These are phyloP conservation scores for Ophiostoma angusticollis DNA, from an alignment of 2,329 filamentous ascomycete genomes.

Conservation along the genomic window DNA sequence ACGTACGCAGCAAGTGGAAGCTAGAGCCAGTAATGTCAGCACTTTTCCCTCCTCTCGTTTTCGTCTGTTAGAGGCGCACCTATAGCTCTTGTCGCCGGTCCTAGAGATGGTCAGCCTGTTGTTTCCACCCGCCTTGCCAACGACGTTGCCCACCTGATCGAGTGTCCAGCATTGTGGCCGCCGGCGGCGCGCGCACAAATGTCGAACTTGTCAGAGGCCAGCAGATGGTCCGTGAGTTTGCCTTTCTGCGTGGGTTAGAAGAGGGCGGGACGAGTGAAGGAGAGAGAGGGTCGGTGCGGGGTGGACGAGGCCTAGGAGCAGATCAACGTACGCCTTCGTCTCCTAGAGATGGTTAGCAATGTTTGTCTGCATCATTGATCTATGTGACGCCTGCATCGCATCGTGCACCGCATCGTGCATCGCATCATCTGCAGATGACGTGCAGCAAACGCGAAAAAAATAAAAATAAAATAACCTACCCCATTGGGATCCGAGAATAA, in stretches of 20 bases:
- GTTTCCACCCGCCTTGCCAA: slow-evolving; percentile 3
- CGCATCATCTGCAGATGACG: not conserved
- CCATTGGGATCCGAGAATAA: slow-evolving; percentile 48
- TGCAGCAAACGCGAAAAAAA: slow-evolving; percentile 2
- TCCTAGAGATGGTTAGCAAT: slow-evolving; percentile 2
- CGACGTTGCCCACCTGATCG: slow-evolving; percentile 16
- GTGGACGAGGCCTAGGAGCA: no score
- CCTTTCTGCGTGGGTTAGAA: slow-evolving; percentile 11
- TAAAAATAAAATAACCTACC: slow-evolving; percentile 27
- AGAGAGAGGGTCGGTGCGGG: not conserved
- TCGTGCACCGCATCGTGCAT: no score
- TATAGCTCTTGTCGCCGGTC: slow-evolving; percentile 14
- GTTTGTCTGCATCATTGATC: not conserved
- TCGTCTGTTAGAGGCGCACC: no score
- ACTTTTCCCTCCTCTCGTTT: not conserved
- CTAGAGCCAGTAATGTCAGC: slow-evolving; percentile 7
- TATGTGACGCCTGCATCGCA: no score
- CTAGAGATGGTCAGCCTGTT: slow-evolving; percentile 2
- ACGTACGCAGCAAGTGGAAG: slow-evolving; percentile 22
- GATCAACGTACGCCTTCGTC: slow-evolving; percentile 11
- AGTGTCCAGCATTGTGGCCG: slow-evolving; percentile 48
- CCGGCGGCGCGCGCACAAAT: slow-evolving; percentile 47
- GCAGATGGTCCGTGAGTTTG: slow-evolving; percentile 15
- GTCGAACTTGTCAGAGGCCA: slow-evolving; percentile 11
- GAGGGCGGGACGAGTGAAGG: no score